A percentile compares a stretch with the other conserved stretches of the same genome.
Evolutionary conservation across 1,284 basidiomycete genomes (phyloP).

Genomic region (Erythrobasidium hasegawianum): DNA sequence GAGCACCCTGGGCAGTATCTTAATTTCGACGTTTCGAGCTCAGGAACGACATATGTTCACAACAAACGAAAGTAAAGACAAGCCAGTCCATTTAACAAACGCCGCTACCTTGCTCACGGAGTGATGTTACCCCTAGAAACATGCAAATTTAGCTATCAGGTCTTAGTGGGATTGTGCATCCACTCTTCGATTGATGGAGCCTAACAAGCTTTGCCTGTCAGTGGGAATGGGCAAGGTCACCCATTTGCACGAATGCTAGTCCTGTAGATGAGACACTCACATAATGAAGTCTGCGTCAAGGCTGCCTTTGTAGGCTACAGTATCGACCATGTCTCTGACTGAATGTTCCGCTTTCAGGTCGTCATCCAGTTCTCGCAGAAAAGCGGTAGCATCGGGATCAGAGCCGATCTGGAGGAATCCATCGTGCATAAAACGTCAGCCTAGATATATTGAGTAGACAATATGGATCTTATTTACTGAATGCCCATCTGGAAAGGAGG

Average conservation of each 20-base stretch:
- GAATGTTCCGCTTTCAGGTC: conserved; percentile 38
- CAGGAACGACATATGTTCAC: too few species aligned
- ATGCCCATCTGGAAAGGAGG: conserved; percentile 41
- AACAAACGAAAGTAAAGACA: too few species aligned
- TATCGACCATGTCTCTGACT: conserved; percentile 40
- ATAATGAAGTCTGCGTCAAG: conserved; percentile 34
- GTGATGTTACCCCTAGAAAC: too few species aligned
- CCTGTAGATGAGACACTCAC: not conserved
- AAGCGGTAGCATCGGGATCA: conserved; percentile 37
- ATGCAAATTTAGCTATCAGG: too few species aligned
- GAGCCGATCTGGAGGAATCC: conserved; percentile 38
- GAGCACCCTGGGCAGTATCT: too few species aligned
- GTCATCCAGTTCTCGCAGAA: conserved; percentile 40
- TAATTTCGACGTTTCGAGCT: too few species aligned
- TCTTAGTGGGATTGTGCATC: conserved; percentile 11
- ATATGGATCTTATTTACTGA: not conserved
- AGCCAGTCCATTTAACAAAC: too few species aligned
- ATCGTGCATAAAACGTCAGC: too few species aligned
- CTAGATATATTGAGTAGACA: too few species aligned
- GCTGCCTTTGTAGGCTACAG: conserved; percentile 38
- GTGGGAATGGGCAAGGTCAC: too few species aligned
- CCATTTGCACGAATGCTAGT: too few species aligned
- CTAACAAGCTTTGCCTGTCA: conserved; percentile 5
- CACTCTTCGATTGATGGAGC: conserved; percentile 13
- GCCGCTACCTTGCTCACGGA: too few species aligned